These are phyloP conservation scores for Debaryomyces fabryi DNA, from an alignment of 1,139 yeast genomes.

Conservation along the genomic window DNA sequence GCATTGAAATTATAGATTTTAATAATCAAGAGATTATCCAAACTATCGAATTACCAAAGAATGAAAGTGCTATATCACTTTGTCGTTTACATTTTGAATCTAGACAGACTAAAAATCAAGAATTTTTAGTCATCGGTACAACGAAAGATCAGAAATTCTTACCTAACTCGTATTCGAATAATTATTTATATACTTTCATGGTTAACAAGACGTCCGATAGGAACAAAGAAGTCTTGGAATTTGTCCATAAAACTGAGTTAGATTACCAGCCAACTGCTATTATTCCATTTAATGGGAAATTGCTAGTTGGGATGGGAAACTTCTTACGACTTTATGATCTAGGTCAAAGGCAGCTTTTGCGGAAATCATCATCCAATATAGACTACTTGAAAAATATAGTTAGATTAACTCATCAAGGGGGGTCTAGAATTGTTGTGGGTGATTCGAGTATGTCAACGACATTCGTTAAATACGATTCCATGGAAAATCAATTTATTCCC, in stretches of 20 bases:
- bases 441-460: conserved; percentile 66
- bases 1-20: conserved; percentile 54
- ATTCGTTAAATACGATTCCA: conserved; percentile 54
- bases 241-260: conserved; percentile 65
- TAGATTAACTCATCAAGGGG: conserved; percentile 54
- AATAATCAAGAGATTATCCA: conserved; percentile 37
- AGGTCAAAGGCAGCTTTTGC: conserved; percentile 78
- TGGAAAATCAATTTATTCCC: conserved; percentile 56
- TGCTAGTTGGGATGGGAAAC: conserved; percentile 62
- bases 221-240: conserved; percentile 33
- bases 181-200: conserved; percentile 48
- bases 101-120: conserved; percentile 17
- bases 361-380: conserved; percentile 55
- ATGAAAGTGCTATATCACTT: conserved; percentile 42
- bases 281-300: conserved; percentile 57
- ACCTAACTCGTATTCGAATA: conserved; percentile 35
- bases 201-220: conserved; percentile 20
- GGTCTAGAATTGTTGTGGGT: conserved; percentile 62
- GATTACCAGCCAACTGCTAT: conserved; percentile 55
- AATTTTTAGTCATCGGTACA: conserved; percentile 54
- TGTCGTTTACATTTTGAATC: conserved; percentile 20
- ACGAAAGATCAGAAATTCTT: conserved; percentile 37
- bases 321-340: conserved; percentile 65
- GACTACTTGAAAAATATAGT: conserved; percentile 48
- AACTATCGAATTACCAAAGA: conserved; percentile 41